Conservation (phyloP, 2,329 filamentous ascomycete species). For the Talaromyces sp. region DNA sequence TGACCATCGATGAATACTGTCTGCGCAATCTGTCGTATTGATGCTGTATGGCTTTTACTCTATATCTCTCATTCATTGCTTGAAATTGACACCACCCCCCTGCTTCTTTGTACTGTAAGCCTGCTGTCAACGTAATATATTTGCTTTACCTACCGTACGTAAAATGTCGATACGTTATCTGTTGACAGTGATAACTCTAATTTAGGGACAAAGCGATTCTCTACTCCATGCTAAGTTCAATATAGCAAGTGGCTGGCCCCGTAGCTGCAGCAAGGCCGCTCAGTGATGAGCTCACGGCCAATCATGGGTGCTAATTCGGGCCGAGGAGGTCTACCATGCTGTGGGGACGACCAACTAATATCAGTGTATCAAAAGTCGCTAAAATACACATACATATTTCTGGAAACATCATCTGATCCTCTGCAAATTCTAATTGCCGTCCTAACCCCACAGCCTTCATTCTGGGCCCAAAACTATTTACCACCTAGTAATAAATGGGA, state of each 20-base stretch:
- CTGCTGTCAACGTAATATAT: not conserved
- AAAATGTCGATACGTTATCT: not conserved
- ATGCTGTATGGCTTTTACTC: slow-evolving; percentile 14
- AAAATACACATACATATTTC: not conserved
- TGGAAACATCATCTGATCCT: not conserved
- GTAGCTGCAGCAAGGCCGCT: slow-evolving; percentile 7
- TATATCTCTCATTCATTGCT: slow-evolving; percentile 18
- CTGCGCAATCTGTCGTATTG: slow-evolving; percentile 15
- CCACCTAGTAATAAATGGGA: not conserved
- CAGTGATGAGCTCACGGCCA: slow-evolving; percentile 4
- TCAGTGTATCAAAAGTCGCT: too few species aligned
- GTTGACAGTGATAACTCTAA: not conserved
- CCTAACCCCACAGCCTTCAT: not conserved
- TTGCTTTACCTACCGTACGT: not conserved
- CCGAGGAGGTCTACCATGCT: not conserved
- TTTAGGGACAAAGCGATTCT: too few species aligned
- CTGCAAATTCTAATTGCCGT: too few species aligned
- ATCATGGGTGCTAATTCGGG: slow-evolving; percentile 8
- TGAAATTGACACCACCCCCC: slow-evolving; percentile 8
- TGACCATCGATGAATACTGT: slow-evolving; percentile 8
- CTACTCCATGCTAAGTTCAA: not conserved
- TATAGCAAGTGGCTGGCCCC: slow-evolving; percentile 9
- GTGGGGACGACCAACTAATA: not conserved
- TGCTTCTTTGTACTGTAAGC: not conserved
- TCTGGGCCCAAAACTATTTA: not conserved